phyloP scores from a whole-genome alignment of 495 filamentous ascomycete species.

The Xylaria curta region DNA sequence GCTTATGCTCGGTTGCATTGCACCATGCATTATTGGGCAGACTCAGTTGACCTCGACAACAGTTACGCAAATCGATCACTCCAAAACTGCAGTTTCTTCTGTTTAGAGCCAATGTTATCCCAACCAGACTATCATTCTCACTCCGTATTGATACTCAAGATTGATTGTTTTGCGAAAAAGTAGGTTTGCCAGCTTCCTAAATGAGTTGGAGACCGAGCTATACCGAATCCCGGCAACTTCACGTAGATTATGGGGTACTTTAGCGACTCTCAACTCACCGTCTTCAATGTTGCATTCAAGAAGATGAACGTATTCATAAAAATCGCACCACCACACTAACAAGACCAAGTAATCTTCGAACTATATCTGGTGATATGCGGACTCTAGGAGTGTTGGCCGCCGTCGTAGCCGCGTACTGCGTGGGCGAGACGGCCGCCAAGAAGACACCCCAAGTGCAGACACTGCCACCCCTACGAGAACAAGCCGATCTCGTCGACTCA shows the following conservation, averaged over 20 bases:
- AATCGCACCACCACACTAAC: neutral
- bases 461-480: conserved; percentile 50
- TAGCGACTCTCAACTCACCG: neutral
- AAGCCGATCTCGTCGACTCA: conserved; percentile 47
- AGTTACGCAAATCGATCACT: neutral
- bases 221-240: neutral
- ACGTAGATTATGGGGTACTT: neutral
- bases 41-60: neutral
- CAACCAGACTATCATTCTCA: neutral
- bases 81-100: neutral
- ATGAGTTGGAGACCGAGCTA: conserved; percentile 8
- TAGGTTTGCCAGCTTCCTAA: conserved; percentile 8
- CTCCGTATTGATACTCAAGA: neutral
- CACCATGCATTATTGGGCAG: neutral
- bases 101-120: neutral
- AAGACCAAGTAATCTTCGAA: neutral
- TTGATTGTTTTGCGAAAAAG: neutral
- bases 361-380: conserved; percentile 29
- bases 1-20: conserved; percentile 2
- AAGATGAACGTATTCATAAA: neutral
- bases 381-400: conserved; percentile 23
- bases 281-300: neutral
- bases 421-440: conserved; percentile 22
- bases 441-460: conserved; percentile 44
- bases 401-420: conserved; percentile 11